Evolutionary conservation across 1,284 basidiomycete species (phyloP).

Genomic region (Quambalaria eucalypti): DNA sequence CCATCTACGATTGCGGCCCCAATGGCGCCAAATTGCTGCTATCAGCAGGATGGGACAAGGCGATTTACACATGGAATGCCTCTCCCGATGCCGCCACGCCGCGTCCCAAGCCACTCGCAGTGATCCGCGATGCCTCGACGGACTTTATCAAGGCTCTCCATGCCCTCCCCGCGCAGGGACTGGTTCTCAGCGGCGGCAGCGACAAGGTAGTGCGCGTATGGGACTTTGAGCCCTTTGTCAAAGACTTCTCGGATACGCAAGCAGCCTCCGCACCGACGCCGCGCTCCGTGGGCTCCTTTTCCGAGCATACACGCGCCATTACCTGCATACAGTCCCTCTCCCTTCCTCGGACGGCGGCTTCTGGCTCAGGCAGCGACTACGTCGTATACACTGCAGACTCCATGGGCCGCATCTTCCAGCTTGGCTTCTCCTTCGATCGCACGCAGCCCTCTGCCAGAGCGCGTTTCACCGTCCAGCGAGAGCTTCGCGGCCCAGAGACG

Average conservation of each 20-base stretch:
- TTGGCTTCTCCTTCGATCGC: not conserved
- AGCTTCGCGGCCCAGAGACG: constrained; percentile 4
- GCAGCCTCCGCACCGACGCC: not conserved
- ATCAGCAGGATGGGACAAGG: constrained; percentile 1
- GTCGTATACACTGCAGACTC: not conserved
- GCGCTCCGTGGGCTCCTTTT: not conserved
- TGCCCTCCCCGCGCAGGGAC: not conserved
- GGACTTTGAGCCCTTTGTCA: not conserved
- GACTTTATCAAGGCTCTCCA: constrained; percentile 5
- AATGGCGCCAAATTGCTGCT: not conserved
- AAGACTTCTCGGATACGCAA: not conserved
- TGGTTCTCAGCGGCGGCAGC: constrained; percentile 1
- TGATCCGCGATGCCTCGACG: not conserved
- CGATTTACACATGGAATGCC: not conserved
- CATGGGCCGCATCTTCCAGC: constrained; percentile 1
- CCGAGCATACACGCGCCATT: constrained; percentile 1
- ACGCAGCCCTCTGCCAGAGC: not conserved
- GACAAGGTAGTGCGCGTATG: not conserved
- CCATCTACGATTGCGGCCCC: not conserved
- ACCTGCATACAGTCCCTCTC: not conserved
- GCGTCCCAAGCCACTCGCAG: not conserved
- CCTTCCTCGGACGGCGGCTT: not conserved
- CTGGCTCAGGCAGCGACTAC: not conserved
- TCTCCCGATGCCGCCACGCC: not conserved
- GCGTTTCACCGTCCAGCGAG: not conserved